These are phyloP conservation scores for Stygiomarasmius scandens DNA, from an alignment of 1,284 basidiomycete genomes.

Conservation along the genomic window DNA sequence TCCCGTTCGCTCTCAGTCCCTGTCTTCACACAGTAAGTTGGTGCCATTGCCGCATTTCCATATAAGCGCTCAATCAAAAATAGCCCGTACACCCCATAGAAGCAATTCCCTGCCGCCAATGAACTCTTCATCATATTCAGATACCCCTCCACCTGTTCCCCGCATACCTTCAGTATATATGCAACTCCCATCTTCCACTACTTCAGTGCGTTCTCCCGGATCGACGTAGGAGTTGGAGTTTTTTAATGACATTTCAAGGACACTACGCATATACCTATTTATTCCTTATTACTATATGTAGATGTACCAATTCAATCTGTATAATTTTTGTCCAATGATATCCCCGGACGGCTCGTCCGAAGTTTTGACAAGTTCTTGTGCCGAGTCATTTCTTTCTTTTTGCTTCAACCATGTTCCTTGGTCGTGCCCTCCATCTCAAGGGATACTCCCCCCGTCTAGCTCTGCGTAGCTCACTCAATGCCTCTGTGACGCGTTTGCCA, in stretches of 20 bases:
- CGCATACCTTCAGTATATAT: conserved; percentile 8
- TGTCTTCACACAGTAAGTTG: conserved; percentile 1
- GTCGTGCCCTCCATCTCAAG: not conserved
- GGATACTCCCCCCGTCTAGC: not conserved
- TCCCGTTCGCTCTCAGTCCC: not conserved
- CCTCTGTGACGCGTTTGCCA: not conserved
- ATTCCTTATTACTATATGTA: too few species aligned
- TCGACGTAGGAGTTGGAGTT: too few species aligned
- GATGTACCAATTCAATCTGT: too few species aligned
- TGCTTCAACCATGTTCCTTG: not conserved
- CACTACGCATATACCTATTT: too few species aligned
- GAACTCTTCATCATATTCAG: not conserved
- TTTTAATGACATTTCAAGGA: too few species aligned
- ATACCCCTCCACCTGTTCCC: conserved; percentile 8
- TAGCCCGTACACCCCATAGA: not conserved
- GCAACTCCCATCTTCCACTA: not conserved
- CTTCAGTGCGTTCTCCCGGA: too few species aligned
- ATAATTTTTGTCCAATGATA: too few species aligned
- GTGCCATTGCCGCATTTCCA: not conserved
- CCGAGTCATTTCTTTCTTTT: too few species aligned
- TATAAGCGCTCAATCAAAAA: not conserved
- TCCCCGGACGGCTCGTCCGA: too few species aligned
- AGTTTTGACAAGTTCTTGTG: too few species aligned
- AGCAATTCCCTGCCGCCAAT: not conserved
- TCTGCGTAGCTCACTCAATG: not conserved